These are phyloP conservation scores for Guyanaporus albipodus DNA, from an alignment of 768 basidiomycete genomes.

Conservation along the genomic window DNA sequence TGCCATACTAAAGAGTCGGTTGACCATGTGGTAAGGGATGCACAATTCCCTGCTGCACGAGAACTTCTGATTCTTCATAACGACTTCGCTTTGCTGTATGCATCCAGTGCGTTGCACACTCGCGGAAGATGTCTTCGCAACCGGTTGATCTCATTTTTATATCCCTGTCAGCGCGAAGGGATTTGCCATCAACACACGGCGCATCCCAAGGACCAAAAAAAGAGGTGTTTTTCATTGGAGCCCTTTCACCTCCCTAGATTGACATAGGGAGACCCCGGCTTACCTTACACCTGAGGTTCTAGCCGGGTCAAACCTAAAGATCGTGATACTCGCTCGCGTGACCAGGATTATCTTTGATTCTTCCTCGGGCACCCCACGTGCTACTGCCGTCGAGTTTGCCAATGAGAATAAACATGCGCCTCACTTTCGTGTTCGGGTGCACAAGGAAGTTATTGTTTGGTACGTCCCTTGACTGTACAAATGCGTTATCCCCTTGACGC, in stretches of 20 bases:
- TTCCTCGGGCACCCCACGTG: slow-evolving; percentile 38
- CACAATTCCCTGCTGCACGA: too few relatives aligned
- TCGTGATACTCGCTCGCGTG: slow-evolving; percentile 52
- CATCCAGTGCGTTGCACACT: slow-evolving; percentile 15
- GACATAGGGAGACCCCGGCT: slow-evolving; percentile 29
- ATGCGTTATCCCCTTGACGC: neutral
- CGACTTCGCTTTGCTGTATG: slow-evolving; percentile 16
- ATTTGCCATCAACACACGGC: neutral
- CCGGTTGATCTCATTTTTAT: slow-evolving; percentile 16
- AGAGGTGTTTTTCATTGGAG: neutral
- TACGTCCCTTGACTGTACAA: slow-evolving; percentile 27
- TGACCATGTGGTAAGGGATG: too few relatives aligned
- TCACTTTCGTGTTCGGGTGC: slow-evolving; percentile 45
- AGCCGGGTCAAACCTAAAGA: slow-evolving; percentile 58
- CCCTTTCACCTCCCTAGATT: too few relatives aligned
- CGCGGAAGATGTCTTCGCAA: slow-evolving; percentile 12
- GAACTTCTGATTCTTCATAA: too few relatives aligned
- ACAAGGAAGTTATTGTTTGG: slow-evolving; percentile 61
- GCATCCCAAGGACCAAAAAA: neutral
- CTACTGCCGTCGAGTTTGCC: slow-evolving; percentile 60
- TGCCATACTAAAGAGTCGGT: too few relatives aligned
- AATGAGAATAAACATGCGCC: slow-evolving; percentile 21
- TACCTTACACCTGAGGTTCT: slow-evolving; percentile 67
- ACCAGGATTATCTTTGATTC: slow-evolving; percentile 56
- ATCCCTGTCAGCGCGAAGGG: slow-evolving; percentile 6